Percentiles rank a stretch among this genome's conserved stretches.
These are phyloP conservation scores for Sclerotiophoma versabilis DNA, from an alignment of 2,329 filamentous ascomycete species.

Conservation along the genomic window DNA sequence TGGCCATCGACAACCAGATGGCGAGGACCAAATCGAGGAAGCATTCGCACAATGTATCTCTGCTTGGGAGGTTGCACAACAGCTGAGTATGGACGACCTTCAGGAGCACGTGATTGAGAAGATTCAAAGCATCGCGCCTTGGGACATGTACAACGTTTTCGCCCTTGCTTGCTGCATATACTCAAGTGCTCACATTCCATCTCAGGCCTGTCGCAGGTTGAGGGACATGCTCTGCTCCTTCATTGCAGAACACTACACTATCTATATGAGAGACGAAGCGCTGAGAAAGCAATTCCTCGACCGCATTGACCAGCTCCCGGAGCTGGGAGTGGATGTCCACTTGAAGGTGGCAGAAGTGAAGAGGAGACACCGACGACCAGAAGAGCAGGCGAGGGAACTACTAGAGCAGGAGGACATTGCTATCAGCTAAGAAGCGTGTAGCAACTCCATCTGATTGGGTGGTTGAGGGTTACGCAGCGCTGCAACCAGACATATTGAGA, in stretches of 20 bases:
- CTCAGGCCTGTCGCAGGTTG: conserved; percentile 19
- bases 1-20: conserved; percentile 21
- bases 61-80: conserved; percentile 33
- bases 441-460: too few species aligned
- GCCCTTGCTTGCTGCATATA: conserved; percentile 28
- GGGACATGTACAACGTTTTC: conserved; percentile 21
- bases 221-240: conserved; percentile 23
- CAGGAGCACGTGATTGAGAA: conserved; percentile 36
- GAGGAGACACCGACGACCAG: neutral
- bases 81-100: conserved; percentile 35
- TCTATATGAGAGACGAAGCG: conserved; percentile 20
- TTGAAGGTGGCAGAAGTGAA: neutral
- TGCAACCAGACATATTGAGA: too few species aligned
- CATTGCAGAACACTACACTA: conserved; percentile 32
- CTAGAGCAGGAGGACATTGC: too few species aligned
- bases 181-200: neutral
- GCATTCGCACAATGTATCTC: conserved; percentile 28
- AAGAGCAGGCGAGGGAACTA: neutral
- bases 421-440: too few species aligned
- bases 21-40: conserved; percentile 17
- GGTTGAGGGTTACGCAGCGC: too few species aligned
- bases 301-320: conserved; percentile 20
- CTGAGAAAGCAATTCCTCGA: conserved; percentile 18
- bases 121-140: conserved; percentile 13
- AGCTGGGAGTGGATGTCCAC: conserved; percentile 25